A percentile compares a stretch with the other conserved stretches of the same genome.
Evolutionary conservation across 2,329 filamentous ascomycete genomes (phyloP).

Genomic region (Epicoccum nigrum): DNA sequence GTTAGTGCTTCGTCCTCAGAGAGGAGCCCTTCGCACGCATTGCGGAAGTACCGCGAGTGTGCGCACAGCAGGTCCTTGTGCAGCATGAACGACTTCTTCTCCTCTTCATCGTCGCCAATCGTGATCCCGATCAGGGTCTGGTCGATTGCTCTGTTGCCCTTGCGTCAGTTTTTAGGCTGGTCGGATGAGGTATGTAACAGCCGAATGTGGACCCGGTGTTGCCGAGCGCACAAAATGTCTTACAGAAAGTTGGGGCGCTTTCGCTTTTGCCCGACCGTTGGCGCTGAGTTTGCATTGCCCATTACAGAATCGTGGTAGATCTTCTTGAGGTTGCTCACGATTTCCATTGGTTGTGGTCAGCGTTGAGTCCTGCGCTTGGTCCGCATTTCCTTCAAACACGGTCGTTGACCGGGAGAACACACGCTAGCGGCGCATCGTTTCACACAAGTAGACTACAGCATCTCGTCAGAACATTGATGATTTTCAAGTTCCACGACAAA

Average conservation of each 20-base stretch:
- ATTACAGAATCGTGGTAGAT: conserved; percentile 13
- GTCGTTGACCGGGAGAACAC: conserved; percentile 7
- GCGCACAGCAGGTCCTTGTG: conserved; percentile 23
- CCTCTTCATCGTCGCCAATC: conserved; percentile 16
- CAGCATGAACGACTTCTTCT: conserved; percentile 18
- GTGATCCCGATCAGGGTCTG: conserved; percentile 18
- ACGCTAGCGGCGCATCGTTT: neutral
- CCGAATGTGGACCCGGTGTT: neutral
- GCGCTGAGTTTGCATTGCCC: conserved; percentile 14
- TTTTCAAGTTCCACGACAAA: too few species aligned
- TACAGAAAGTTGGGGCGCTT: conserved; percentile 19
- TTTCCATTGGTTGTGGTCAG: conserved; percentile 15
- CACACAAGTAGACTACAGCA: too few species aligned
- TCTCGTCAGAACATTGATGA: too few species aligned
- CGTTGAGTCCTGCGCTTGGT: conserved; percentile 13
- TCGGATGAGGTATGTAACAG: neutral
- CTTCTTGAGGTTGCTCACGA: conserved; percentile 16
- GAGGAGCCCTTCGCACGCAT: conserved; percentile 19
- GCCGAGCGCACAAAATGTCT: conserved; percentile 5
- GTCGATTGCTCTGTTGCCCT: conserved; percentile 17
- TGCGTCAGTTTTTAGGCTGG: conserved; percentile 10
- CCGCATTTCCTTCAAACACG: conserved; percentile 12
- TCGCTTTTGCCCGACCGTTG: conserved; percentile 15
- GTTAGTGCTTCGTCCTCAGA: conserved; percentile 15
- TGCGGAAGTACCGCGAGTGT: conserved; percentile 24